Evolutionary conservation across 805 yeast species (phyloP).

Genomic region (Kodamaea laetipori): DNA sequence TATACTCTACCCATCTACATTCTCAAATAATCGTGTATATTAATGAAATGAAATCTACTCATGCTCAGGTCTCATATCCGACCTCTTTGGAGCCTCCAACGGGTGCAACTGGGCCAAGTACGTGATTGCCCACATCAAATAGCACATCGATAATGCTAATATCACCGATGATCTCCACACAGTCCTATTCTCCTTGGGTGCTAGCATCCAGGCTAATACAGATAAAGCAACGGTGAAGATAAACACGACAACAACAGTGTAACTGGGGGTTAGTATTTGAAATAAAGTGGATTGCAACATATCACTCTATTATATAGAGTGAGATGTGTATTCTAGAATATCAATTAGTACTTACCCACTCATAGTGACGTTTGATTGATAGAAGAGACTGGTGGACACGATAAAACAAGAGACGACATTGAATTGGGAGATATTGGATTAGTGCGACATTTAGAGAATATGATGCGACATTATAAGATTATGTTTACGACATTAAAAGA

Average conservation of each 20-base stretch:
- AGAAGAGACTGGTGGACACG: background rate
- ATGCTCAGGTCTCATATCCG: slow-evolving; percentile 82
- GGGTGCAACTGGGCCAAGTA: slow-evolving; percentile 89
- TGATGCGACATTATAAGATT: too few species aligned
- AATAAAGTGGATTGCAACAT: too few species aligned
- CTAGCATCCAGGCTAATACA: slow-evolving; percentile 76
- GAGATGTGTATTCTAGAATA: too few species aligned
- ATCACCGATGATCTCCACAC: slow-evolving; percentile 53
- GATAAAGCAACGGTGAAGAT: slow-evolving; percentile 59
- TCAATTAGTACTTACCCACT: slow-evolving; percentile 43
- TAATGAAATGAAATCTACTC: background rate
- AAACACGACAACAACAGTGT: slow-evolving; percentile 69
- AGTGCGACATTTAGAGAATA: background rate
- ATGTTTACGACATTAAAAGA: too few species aligned
- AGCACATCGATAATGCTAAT: slow-evolving; percentile 73
- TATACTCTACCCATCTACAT: background rate
- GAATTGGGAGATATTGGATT: too few species aligned
- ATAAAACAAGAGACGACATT: too few species aligned
- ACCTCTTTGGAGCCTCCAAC: slow-evolving; percentile 83
- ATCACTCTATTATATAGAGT: too few species aligned
- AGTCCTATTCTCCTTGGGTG: slow-evolving; percentile 73
- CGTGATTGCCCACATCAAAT: slow-evolving; percentile 90
- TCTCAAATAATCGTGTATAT: slow-evolving; percentile 1
- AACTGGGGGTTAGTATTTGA: slow-evolving; percentile 42
- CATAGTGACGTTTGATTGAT: slow-evolving; percentile 27